A percentile compares a stretch with the other conserved stretches of the same genome.
Conservation (phyloP, 768 basidiomycete genomes). For the Psilocybe tampanensis region DNA sequence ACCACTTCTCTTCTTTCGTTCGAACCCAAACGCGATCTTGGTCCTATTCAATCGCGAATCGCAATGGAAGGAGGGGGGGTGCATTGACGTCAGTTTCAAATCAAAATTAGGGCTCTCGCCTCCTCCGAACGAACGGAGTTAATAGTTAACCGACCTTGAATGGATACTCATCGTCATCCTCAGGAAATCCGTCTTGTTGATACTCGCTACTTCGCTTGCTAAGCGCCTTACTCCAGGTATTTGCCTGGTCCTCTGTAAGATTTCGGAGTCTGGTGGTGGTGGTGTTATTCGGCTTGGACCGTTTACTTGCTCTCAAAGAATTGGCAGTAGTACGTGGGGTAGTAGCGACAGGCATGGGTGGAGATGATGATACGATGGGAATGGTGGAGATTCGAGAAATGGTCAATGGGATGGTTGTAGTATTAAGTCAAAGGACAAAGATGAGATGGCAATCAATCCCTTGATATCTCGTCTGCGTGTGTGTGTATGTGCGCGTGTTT, state of each 20-base stretch:
- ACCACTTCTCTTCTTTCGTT: slow-evolving; percentile 53
- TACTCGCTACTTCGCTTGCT: neutral
- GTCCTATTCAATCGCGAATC: slow-evolving; percentile 36
- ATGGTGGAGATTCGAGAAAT: neutral
- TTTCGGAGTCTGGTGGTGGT: slow-evolving; percentile 9
- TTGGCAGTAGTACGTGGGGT: neutral
- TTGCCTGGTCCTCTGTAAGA: slow-evolving; percentile 13
- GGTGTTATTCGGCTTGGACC: neutral
- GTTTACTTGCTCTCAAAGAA: neutral
- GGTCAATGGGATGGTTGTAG: neutral
- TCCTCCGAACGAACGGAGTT: neutral
- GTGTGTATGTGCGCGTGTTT: neutral
- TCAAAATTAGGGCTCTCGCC: slow-evolving; percentile 3
- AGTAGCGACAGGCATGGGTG: slow-evolving; percentile 7
- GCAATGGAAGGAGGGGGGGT: too few species aligned
- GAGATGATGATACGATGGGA: neutral
- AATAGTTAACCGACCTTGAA: slow-evolving; percentile 56
- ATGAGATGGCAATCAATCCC: neutral
- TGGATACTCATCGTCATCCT: slow-evolving; percentile 54
- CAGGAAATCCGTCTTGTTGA: slow-evolving; percentile 27
- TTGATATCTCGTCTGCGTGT: too few species aligned
- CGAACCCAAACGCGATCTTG: slow-evolving; percentile 57
- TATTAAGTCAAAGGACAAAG: neutral
- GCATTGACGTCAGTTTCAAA: neutral
- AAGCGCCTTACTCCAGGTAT: slow-evolving; percentile 14